Evolutionary conservation across 2,329 filamentous ascomycete species (phyloP), one percentile per base, ranked within the genome.

Genomic region (Arthrobotrys megalospora): DNA sequence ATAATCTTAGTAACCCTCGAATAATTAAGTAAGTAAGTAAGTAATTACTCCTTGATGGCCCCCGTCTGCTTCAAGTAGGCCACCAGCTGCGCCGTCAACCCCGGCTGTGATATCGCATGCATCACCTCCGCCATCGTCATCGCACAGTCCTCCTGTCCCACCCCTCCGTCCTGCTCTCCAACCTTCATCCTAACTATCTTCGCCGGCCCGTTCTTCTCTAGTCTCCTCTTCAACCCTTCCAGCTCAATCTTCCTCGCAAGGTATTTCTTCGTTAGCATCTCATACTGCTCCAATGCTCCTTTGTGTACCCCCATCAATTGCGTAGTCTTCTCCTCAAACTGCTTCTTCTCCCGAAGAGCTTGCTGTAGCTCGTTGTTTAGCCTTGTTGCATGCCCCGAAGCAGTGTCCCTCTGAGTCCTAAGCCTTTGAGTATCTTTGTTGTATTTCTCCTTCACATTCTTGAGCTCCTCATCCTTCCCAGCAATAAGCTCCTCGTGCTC

Each of bases 111-210:
- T 10, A 77, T 48, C 11, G 65, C 14, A 12, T 28, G n/a, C 47
- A 53, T 65, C 19, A 77, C 21, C 50, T 77, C 55, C 14, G 45
- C 72, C 38, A 66, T 48, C 8, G 58, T 66, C 60, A 66, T 32
- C 3, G 47, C 45, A 12, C 55, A 58, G 36, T 76, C 52, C 1
- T 77, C 38, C 8, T 8, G 21, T 16, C 6, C 62, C 16, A 12
- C 50, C 21, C 55, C 21, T 11, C 11, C 11, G 21, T 34, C 19
- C 34, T 24, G 11, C 50, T 43, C 32, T 24, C 34, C 32, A 6
- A 38, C 24, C 12, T 34, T 14, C 14, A 58, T 21, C 55, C 50
- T 64, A 32, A 45, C 19, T 8, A 60, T 47, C 21, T 58, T 60
- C 38, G 28, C 48, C 19, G 28, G 28, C 36, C 24, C 60, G 41